Base-by-base conservation (phyloP, 2,329 filamentous ascomycete species). In the Cladosporium sp. region DNA sequence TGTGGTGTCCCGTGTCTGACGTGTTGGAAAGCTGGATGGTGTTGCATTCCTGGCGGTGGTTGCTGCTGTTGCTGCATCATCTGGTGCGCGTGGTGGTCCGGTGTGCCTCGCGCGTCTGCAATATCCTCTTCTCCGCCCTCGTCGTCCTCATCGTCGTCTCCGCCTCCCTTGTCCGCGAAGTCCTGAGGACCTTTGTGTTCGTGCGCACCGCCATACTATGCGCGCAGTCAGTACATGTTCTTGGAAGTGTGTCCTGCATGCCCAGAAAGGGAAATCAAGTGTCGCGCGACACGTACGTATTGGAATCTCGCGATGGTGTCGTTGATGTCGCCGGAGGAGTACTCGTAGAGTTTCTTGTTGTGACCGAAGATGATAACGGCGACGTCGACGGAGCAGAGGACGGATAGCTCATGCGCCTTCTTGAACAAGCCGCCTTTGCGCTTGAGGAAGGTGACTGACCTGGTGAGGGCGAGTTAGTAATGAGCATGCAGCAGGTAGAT, bases 321-420 rank as follows among this genome's bases (percentile, higher is more conserved):
- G 68, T 86, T 86, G 80, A 99, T 96, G 69, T 96, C 89, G 61
- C 83, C 79, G 15, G 92, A 97, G 11, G 91, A 97, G 70, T 96
- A 99, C 71, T 99, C 90, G 72, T 97, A 96, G 20, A 99, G 80
- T 75, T 97, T 97, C 80, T 97, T 99, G 73, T 99, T 99, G 73
- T 89, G 91, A 57, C 92, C 92, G 67, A 97, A 97, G 64, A 99
- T 96, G 70, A 99, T 93, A 65, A 99, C 93, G 36, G 93, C 93
- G 60, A 99, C 93, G 70, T 99, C 93, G 68, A 99, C 93, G 34
- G 91, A 96, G 71, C 93, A 99, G 56, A 99, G 85, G 41, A 99
- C 93, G 47, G 92, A 96, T 47, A 99, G 81, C 79, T 99, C 93
- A 70, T 99, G 91, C 48, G 93, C 93, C 82, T 99, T 99, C 78